Base-by-base conservation (phyloP, 768 basidiomycete genomes). In the Candolleomyces aberdarensis region DNA sequence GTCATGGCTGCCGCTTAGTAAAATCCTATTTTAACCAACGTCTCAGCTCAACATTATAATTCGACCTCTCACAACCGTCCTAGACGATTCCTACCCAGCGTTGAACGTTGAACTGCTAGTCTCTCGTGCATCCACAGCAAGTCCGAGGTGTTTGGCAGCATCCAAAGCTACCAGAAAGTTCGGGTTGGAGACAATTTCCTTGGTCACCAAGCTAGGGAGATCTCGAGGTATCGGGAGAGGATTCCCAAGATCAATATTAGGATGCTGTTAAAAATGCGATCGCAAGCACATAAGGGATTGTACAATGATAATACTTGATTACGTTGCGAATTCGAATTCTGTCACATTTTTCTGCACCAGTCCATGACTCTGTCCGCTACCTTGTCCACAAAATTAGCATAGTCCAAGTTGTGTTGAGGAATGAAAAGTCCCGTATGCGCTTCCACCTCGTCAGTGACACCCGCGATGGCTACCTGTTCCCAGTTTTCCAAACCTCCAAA, bases 1-100 rank as follows among this genome's bases (percentile, higher is more conserved):
- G 92, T 95, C 74, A 95, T 95, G 93, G 91, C 93, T 11, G 92
- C 93, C 66, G 92, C 89, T 85, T 90, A 91, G 78, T 94, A 80
- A 82, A 78, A 61, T 63, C 64, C 40, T 43, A 55, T 55, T 56
- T 62, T 59, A 67, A 66, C 92, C 92, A 93, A 50, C 85, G 74
- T 58, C 80, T 75, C 61, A 93, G 71, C 68, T 94, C 92, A 57
- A 93, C 80, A 72, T 89, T 94, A 71, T 92, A 90, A 75, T 94
- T 94, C 11, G 92, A 94, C 64, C 90, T 77, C 70, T 96, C 92
- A 92, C 92, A 92, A 0, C 89, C 88, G 55, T 89, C 84, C 63
- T 87, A 82, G 20, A 87, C 76, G 56, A 94, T 82, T 64, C 88
- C 84, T 10, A 93, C 70, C 0, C 92, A 90, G 56, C 67, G 71